Base-by-base conservation (phyloP, 2,329 filamentous ascomycete species). In the Pyricularia sp. region DNA sequence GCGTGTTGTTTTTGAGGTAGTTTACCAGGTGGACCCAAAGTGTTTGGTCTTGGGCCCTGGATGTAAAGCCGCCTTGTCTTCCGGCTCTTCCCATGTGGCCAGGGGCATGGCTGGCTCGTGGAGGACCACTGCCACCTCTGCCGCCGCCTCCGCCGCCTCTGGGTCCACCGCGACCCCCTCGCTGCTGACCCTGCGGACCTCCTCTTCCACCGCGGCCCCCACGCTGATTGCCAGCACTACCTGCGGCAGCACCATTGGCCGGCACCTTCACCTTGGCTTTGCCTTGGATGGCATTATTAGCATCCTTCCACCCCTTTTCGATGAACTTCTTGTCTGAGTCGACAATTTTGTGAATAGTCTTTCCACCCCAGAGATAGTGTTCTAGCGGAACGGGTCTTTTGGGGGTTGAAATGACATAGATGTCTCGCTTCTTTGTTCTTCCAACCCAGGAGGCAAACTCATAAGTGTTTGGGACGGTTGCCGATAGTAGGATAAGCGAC, bases 391-490 rank as follows among this genome's bases (percentile, higher is more conserved):
- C 93, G 0, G 95, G 95, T 70, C 95, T 88, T 79, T 99, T 99
- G 0, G 94, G 90, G 0, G 95, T 99, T 0, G 95, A 98, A 69
- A 99, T 99, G 74, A 99, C 95, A 77, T 98, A 99, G 42, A 99
- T 98, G 75, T 99, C 92, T 80, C 97, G 98, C 80, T 97, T 94
- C 81, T 99, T 99, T 0, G 95, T 99, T 67, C 95, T 87, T 12
- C 95, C 95, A 28, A 99, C 94, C 95, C 95, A 99, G 0, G 94
- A 98, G 1, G 95, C 95, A 75, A 99, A 99, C 77, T 99, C 95
- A 71, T 97, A 88, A 0, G 95, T 98, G 77, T 99, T 99, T 1
- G 95, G 95, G 0, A 99, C 95, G 0, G 95, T 99, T 0, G 95
- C 95, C 4, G 95, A 99, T 3, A 99, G 85, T 1, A 98, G 83